A percentile compares a stretch with the other conserved stretches of the same genome.
phyloP scores from a whole-genome alignment of 768 basidiomycete genomes.

The Agaricus sinodeliciosus region DNA sequence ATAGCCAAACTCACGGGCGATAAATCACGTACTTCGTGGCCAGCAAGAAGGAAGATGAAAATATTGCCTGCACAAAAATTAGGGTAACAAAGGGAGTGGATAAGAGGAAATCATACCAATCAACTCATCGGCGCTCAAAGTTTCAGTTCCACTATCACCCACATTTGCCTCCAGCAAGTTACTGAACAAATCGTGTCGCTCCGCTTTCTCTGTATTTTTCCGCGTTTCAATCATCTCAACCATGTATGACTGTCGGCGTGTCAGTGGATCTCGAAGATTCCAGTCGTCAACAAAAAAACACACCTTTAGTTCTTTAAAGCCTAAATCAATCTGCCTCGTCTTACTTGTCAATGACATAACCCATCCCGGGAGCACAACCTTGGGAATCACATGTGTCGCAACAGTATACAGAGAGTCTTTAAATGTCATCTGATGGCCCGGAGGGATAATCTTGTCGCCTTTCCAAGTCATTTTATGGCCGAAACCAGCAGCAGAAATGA shows the following conservation, averaged over 20 bases:
- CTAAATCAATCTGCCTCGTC: constrained; percentile 23
- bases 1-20: not conserved
- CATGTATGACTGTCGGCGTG: constrained; percentile 28
- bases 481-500: constrained; percentile 52
- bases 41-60: constrained; percentile 46
- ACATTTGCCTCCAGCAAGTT: constrained; percentile 42
- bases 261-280: not conserved
- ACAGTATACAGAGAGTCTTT: constrained; percentile 40
- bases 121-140: constrained; percentile 34
- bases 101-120: constrained; percentile 18
- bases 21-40: constrained; percentile 39
- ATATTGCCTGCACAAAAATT: constrained; percentile 25
- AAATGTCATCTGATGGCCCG: constrained; percentile 43
- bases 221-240: constrained; percentile 44
- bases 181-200: constrained; percentile 42
- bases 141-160: constrained; percentile 19
- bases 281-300: constrained; percentile 4
- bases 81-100: not conserved
- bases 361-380: constrained; percentile 33
- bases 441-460: constrained; percentile 28
- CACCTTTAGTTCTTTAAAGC: constrained; percentile 35
- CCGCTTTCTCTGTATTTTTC: constrained; percentile 25
- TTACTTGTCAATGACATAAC: constrained; percentile 27
- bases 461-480: constrained; percentile 44
- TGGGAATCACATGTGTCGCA: constrained; percentile 28